Percentiles rank a stretch among this genome's conserved stretches.
These are phyloP conservation scores for Rachicladosporium sp. DNA, from an alignment of 2,329 filamentous ascomycete species.

Conservation along the genomic window DNA sequence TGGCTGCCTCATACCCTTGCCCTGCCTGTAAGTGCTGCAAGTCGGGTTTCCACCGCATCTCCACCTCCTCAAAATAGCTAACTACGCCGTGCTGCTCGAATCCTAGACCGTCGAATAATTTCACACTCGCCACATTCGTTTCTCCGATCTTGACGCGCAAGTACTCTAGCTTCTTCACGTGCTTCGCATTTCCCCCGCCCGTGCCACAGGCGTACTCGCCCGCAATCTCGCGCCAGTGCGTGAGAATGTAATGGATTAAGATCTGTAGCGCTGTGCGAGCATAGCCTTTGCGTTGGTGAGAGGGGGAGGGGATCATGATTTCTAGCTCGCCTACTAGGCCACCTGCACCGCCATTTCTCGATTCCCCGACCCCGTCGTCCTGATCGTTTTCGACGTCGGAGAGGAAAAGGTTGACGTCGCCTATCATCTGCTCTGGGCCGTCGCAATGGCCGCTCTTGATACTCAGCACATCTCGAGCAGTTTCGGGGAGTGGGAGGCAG, in stretches of 20 bases:
- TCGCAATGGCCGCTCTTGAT: conserved; percentile 36
- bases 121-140: conserved; percentile 44
- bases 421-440: conserved; percentile 34
- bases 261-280: conserved; percentile 53
- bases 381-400: conserved; percentile 37
- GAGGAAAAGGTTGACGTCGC: conserved; percentile 57
- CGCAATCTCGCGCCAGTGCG: conserved; percentile 43
- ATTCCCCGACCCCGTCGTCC: conserved; percentile 31
- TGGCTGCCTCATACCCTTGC: conserved; percentile 10
- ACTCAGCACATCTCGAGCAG: background rate
- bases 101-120: conserved; percentile 47
- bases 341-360: conserved; percentile 26
- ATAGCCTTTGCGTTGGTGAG: conserved; percentile 48
- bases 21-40: conserved; percentile 5
- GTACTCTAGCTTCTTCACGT: conserved; percentile 25
- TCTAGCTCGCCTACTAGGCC: conserved; percentile 59
- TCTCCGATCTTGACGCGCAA: conserved; percentile 51
- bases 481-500: conserved; percentile 37
- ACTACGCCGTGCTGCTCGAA: conserved; percentile 40
- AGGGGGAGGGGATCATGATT: conserved; percentile 64
- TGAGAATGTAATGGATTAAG: conserved; percentile 57
- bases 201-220: conserved; percentile 35
- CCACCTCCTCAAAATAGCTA: conserved; percentile 59
- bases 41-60: conserved; percentile 34
- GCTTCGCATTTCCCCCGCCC: conserved; percentile 8